Conservation (phyloP, 305 asterid genomes). For the Rubia peregrina region DNA sequence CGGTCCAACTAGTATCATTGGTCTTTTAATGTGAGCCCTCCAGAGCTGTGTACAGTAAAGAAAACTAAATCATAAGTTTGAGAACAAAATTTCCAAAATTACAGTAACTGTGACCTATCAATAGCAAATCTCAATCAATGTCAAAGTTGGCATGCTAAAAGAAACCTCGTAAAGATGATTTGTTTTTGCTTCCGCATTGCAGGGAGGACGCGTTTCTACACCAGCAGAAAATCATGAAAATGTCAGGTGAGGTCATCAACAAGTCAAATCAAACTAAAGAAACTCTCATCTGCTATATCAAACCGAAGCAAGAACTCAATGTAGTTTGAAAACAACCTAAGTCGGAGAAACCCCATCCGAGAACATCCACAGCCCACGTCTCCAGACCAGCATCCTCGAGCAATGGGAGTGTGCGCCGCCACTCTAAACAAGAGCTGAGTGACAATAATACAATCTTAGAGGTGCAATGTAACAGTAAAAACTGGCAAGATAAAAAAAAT, state of each 20-base stretch:
- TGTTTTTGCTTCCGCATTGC: conserved; percentile 64
- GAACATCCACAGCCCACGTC: conserved; percentile 83
- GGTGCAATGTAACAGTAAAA: background rate
- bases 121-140: background rate
- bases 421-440: conserved; percentile 73
- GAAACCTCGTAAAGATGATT: conserved; percentile 71
- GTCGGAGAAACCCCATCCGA: conserved; percentile 91
- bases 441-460: background rate
- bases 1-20: conserved; percentile 86
- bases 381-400: conserved; percentile 67
- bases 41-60: conserved; percentile 40
- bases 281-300: background rate
- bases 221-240: background rate
- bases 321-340: conserved; percentile 35
- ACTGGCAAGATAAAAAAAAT: background rate
- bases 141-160: background rate
- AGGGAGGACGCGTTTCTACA: conserved; percentile 55
- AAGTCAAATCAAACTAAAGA: conserved; percentile 9
- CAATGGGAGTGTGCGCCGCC: conserved; percentile 68
- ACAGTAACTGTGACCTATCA: background rate
- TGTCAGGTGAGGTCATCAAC: background rate
- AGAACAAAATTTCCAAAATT: background rate
- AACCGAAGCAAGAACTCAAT: background rate
- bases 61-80: conserved; percentile 3
- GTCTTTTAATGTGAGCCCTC: conserved; percentile 73